phyloP scores from a whole-genome alignment of 306 rosid species.

The Lathyrus sativus region DNA sequence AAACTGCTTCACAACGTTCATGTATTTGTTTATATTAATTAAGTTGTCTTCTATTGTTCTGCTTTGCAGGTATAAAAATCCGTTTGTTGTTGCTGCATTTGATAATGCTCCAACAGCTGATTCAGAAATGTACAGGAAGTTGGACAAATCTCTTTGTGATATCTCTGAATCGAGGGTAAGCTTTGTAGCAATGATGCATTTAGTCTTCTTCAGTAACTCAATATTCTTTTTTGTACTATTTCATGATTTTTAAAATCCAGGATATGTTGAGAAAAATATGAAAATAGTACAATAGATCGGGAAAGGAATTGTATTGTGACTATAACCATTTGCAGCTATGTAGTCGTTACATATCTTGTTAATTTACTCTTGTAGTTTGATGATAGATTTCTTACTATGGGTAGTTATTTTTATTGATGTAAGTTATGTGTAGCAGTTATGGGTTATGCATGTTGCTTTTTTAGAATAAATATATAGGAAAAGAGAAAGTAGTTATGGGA shows the following conservation, averaged over 20 bases:
- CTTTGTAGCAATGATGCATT: constrained; percentile 32
- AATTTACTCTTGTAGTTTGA: constrained; percentile 33
- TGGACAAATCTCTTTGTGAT: constrained; percentile 74
- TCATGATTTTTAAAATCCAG: constrained; percentile 6
- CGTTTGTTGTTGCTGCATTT: constrained; percentile 76
- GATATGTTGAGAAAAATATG: background rate
- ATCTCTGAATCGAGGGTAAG: constrained; percentile 81
- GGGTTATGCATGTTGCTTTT: no score
- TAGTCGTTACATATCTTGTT: constrained; percentile 1
- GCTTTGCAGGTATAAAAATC: constrained; percentile 68
- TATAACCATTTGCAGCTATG: constrained; percentile 14
- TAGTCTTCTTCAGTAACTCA: background rate
- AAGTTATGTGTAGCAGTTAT: no score
- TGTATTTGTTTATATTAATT: constrained; percentile 27
- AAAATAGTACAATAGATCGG: background rate
- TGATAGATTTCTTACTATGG: no score
- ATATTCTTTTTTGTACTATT: background rate
- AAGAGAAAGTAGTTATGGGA: no score
- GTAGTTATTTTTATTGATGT: no score
- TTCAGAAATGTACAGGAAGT: constrained; percentile 70
- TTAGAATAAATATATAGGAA: no score
- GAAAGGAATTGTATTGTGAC: constrained; percentile 20
- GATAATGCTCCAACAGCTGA: constrained; percentile 96
- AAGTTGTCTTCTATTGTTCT: constrained; percentile 33
- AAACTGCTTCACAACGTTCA: constrained; percentile 27